Evolutionary conservation across 1,284 basidiomycete genomes (phyloP).

Genomic region (Fomitopsis schrenkii): DNA sequence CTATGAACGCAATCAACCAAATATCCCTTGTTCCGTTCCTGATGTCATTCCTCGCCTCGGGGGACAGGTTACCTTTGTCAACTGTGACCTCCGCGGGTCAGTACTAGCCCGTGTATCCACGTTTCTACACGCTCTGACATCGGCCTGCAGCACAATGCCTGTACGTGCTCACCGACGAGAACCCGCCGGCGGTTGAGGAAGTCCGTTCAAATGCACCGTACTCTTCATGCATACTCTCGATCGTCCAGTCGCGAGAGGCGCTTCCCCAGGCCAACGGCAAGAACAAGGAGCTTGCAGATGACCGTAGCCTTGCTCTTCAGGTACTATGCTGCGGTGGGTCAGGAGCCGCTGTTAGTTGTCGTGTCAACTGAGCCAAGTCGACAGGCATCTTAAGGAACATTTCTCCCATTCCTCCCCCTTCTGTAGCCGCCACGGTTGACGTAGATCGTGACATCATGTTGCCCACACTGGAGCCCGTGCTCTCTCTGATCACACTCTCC

Average conservation of each 20-base stretch:
- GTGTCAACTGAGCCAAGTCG: not conserved
- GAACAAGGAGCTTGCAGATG: slow-evolving; percentile 40
- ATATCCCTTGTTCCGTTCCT: slow-evolving; percentile 75
- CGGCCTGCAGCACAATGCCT: slow-evolving; percentile 75
- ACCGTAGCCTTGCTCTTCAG: slow-evolving; percentile 50
- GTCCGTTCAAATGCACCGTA: slow-evolving; percentile 61
- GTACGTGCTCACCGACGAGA: slow-evolving; percentile 89
- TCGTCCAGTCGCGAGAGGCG: slow-evolving; percentile 43
- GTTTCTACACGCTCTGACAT: not conserved
- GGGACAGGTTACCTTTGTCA: slow-evolving; percentile 60
- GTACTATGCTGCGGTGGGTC: slow-evolving; percentile 70
- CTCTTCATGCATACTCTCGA: slow-evolving; percentile 67
- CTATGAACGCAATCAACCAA: slow-evolving; percentile 80
- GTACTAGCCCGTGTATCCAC: slow-evolving; percentile 3
- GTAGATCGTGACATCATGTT: slow-evolving; percentile 70
- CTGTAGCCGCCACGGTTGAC: slow-evolving; percentile 59
- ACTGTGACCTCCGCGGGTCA: slow-evolving; percentile 78
- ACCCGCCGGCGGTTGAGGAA: slow-evolving; percentile 60
- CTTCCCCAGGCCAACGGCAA: slow-evolving; percentile 36
- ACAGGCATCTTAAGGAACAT: slow-evolving; percentile 77
- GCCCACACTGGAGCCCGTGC: slow-evolving; percentile 67
- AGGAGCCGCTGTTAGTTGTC: not conserved
- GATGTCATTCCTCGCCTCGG: slow-evolving; percentile 75
- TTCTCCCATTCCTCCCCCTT: slow-evolving; percentile 64
- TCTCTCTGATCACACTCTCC: slow-evolving; percentile 58